Evolutionary conservation across 2,329 filamentous ascomycete species (phyloP), one percentile per base, ranked within the genome.

Genomic region (Beauveria brongniartii): DNA sequence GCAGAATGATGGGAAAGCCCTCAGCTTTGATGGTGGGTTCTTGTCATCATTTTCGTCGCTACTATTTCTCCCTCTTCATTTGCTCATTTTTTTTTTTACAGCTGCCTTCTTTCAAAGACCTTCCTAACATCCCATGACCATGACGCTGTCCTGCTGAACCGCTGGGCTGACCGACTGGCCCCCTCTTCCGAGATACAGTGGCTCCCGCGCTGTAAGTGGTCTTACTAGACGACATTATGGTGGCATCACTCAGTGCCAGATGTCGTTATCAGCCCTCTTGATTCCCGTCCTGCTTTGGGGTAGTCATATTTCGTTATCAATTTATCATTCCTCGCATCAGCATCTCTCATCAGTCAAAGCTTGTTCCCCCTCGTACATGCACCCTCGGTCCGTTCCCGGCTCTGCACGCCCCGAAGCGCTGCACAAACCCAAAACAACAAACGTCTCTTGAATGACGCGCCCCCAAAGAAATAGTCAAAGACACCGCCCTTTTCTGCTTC

Each of bases 91-190:
- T 22, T 22, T 34, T 1, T 37, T 14, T 5, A 5, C 34, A 6
- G 34, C 14, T 37, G 34, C 34, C 12, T 16, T 37, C 34, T 37
- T 37, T 14, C 34, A 37, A 37, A 37, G 2, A 16, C 34, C 14
- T 16, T 37, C 12, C 34, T 5, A 37, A 10, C 34, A 37, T 16
- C 34, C 3, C 22, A 44, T 28, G 20, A 30, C 26, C 50, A 48
- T 48, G 58, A 54, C 50, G 14, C 51, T 30, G 50, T 54, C 46
- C 58, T 43, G 58, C 58, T 60, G 58, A 16, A 20, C 41, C 10
- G 30, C 20, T 50, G 30, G 48, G 37, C 58, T 60, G 58, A 60
- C 58, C 40, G 34, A 14, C 48, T 18, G n/a, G 22, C n/a, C 16
- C 30, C 46, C 30, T 46, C 9, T n/a, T 34, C n/a, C 7, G 10